Evolutionary conservation across 2,329 filamentous ascomycete species (phyloP), one percentile per base, ranked within the genome.

Genomic region (Trichophyton equinum): DNA sequence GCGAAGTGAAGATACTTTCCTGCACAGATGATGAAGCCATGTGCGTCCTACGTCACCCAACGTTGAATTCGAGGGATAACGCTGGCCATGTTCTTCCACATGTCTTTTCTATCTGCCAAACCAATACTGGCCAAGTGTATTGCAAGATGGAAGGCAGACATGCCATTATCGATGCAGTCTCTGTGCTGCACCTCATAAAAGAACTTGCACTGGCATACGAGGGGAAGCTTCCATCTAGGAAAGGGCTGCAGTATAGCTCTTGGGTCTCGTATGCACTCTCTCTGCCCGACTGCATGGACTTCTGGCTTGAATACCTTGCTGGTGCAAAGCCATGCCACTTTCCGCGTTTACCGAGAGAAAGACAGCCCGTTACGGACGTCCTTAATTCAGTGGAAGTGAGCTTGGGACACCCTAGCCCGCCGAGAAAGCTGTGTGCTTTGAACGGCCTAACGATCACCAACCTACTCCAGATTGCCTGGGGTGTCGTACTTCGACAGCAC

Each of bases 391-490:
- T 60, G 5, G 51, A n/a, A 4, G 46, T 51, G 33, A 33, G 9
- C 20, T 11, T 61, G 15, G 53, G 20, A 13, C 49, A 62, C 3
- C 62, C 47, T 33, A 49, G 20, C 5, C 27, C 27, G n/a, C 25
- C 63, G 46, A 36, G 56, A 33, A 44, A 33, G 15, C 57, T 46
- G 7, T 64, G 63, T 53, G 30, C 49, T 22, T 20, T 13, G 18
- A 33, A 46, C 2, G 49, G 47, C 2, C 8, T 64, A 49, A 66
- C 62, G 1, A 57, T 64, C 7, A 59, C 73, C 25, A 73, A 71
- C 1, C 64, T 88, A 0, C 79, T 83, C 25, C 89, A 95, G 71
- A 77, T 70, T 13, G 74, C 74, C 15, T 75, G 73, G 73, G 72
- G 67, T 4, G 46, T 76, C 22, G 64, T 75, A 1, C 61, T 75